These are phyloP conservation scores for Calocybe indica DNA, from an alignment of 768 basidiomycete species.

Conservation along the genomic window DNA sequence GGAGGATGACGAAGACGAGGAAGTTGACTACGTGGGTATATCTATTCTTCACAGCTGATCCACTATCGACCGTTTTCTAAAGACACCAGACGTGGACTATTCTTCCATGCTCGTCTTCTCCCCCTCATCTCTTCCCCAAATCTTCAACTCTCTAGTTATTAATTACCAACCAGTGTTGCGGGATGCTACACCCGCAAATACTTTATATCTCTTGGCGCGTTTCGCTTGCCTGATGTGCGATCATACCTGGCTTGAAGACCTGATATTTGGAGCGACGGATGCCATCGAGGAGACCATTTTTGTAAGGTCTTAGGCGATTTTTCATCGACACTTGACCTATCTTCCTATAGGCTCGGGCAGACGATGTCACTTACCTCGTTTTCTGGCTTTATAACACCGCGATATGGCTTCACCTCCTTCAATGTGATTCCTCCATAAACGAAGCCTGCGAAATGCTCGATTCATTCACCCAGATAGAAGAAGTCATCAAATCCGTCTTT, in stretches of 20 bases:
- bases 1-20: conserved; percentile 42
- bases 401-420: conserved; percentile 85
- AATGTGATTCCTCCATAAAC: conserved; percentile 74
- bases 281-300: conserved; percentile 90
- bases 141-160: conserved; percentile 78
- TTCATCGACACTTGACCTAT: conserved; percentile 7
- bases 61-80: conserved; percentile 10
- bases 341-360: conserved; percentile 58
- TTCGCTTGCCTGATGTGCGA: conserved; percentile 94
- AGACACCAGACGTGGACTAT: conserved; percentile 71
- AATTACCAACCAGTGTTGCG: conserved; percentile 66
- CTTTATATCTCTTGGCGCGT: conserved; percentile 82
- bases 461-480: conserved; percentile 81
- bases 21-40: conserved; percentile 43
- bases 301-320: conserved; percentile 43
- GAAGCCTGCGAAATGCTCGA: conserved; percentile 80
- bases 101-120: conserved; percentile 93
- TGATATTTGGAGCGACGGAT: conserved; percentile 87
- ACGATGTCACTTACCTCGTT: conserved; percentile 79
- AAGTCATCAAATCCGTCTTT: conserved; percentile 91
- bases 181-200: conserved; percentile 86
- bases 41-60: conserved; percentile 4
- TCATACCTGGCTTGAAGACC: conserved; percentile 87
- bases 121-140: conserved; percentile 65
- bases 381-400: conserved; percentile 96